phyloP scores from a whole-genome alignment of 2,329 filamentous ascomycete genomes.

The Fusarium ambrosium region DNA sequence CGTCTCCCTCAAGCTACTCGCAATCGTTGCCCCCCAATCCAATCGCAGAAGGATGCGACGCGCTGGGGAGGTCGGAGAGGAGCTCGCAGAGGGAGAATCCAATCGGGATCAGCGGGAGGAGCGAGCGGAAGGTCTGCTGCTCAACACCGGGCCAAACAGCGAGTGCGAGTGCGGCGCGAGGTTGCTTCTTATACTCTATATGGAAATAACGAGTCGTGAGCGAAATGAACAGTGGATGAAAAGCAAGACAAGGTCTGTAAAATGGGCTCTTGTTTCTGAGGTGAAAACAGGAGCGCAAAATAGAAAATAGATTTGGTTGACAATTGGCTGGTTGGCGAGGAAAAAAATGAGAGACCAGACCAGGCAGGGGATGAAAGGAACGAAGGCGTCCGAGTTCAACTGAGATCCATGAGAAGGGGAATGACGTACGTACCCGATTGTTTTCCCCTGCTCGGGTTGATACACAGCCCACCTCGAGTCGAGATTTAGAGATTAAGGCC shows the following conservation, averaged over 20 bases:
- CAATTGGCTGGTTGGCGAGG: constrained; percentile 10
- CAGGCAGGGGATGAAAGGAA: constrained; percentile 26
- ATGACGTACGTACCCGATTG: constrained; percentile 30
- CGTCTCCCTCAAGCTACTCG: constrained; percentile 10
- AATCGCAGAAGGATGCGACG: neutral
- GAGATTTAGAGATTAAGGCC: constrained; percentile 35
- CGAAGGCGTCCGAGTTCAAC: constrained; percentile 13
- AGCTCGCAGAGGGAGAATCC: constrained; percentile 18
- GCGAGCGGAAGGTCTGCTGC: constrained; percentile 27
- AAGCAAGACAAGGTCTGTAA: constrained; percentile 21
- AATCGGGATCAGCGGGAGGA: constrained; percentile 26
- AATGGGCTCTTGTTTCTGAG: neutral
- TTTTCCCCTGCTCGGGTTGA: constrained; percentile 22
- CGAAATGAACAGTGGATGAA: constrained; percentile 15
- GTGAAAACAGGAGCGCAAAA: constrained; percentile 1
- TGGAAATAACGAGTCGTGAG: constrained; percentile 15
- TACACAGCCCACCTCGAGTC: constrained; percentile 33
- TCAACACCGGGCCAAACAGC: constrained; percentile 8
- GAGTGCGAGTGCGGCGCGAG: neutral
- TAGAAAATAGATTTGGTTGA: neutral
- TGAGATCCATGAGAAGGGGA: neutral
- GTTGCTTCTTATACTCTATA: constrained; percentile 24
- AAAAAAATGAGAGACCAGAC: constrained; percentile 4
- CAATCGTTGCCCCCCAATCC: constrained; percentile 5
- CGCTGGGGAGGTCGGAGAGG: constrained; percentile 14